phyloP scores from a whole-genome alignment of 78 protist species.

The Dictyostelium discoideum region DNA sequence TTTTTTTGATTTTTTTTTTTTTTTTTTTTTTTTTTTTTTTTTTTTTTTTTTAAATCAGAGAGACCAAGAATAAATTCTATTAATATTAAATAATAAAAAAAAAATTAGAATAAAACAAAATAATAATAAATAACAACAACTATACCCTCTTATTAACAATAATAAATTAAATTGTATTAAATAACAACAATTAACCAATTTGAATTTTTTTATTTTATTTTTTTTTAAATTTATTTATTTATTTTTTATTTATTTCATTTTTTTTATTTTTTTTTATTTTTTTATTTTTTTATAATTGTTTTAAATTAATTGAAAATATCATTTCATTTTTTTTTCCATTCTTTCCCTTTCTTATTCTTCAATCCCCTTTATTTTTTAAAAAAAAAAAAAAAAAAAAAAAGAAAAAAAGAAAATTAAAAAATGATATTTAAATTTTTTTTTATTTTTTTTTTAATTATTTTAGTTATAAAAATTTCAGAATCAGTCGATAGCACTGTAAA shows the following conservation, averaged over 20 bases:
- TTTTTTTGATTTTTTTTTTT: too few relatives aligned
- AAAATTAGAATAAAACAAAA: too few relatives aligned
- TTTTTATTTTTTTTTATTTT: not conserved
- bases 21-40: too few relatives aligned
- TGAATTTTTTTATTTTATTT: too few relatives aligned
- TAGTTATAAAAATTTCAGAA: not conserved
- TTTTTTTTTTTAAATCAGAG: not conserved
- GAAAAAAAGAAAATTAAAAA: not conserved
- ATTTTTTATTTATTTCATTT: not conserved
- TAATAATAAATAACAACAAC: not conserved
- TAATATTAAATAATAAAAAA: too few relatives aligned
- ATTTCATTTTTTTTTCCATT: not conserved
- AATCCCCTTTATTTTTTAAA: not conserved
- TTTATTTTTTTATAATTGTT: not conserved
- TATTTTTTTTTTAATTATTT: not conserved
- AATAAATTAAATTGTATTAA: not conserved
- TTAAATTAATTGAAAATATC: not conserved
- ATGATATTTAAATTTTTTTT: not conserved
- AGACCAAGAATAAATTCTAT: not conserved
- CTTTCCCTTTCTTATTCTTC: not conserved
- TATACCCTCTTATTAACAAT: not conserved
- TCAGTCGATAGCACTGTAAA: not conserved
- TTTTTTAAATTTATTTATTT: too few relatives aligned
- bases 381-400: not conserved
- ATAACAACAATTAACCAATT: not conserved